These are phyloP conservation scores for Fraxinus ornus DNA, from an alignment of 305 asterid genomes.

Conservation along the genomic window DNA sequence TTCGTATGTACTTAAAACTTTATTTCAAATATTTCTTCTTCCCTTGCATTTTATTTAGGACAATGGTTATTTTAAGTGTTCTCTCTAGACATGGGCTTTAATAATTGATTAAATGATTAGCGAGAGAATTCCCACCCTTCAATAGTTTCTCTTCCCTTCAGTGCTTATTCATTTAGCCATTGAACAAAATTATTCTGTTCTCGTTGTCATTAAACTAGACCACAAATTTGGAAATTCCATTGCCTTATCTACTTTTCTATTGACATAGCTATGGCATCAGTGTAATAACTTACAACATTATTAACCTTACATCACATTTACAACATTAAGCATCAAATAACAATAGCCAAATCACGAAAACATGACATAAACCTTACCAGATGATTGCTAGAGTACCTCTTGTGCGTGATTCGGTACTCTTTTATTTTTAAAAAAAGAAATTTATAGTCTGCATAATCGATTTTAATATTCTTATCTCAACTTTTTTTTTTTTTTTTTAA, in stretches of 20 bases:
- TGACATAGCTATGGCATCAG: not conserved
- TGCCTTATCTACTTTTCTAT: not conserved
- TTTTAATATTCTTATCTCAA: not conserved
- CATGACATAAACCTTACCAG: not conserved
- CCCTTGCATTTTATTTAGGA: not conserved
- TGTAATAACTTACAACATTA: not conserved
- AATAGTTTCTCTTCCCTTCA: not conserved
- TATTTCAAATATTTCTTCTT: not conserved
- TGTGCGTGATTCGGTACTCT: not conserved
- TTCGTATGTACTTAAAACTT: not conserved
- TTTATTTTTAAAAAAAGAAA: not conserved
- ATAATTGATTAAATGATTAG: not conserved
- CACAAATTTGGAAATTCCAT: not conserved
- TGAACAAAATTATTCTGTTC: not conserved
- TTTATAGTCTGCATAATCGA: not conserved
- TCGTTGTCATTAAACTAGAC: not conserved
- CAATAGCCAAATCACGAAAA: not conserved
- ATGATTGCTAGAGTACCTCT: not conserved
- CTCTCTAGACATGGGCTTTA: not conserved
- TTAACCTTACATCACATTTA: not conserved
- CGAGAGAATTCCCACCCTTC: not conserved
- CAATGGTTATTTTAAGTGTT: not conserved
- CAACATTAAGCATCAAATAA: not conserved
- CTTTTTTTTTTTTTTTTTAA: not conserved
- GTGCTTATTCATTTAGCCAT: not conserved